These are phyloP conservation scores for Barnettozyma pratensis DNA, from an alignment of 805 yeast species.

Conservation along the genomic window DNA sequence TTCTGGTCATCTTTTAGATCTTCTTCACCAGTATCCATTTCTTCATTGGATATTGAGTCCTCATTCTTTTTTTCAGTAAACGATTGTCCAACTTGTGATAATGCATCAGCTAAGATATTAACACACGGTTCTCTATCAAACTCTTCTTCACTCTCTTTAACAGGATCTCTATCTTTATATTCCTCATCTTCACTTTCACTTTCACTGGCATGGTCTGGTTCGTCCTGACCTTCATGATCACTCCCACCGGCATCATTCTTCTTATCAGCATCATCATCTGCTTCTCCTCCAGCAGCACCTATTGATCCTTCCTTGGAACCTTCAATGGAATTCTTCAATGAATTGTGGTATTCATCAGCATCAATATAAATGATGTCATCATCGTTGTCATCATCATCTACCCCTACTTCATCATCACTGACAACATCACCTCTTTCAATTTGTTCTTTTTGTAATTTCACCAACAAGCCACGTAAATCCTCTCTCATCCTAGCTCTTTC, in stretches of 20 bases:
- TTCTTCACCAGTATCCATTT: background rate
- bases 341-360: constrained; percentile 3
- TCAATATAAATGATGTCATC: constrained; percentile 7
- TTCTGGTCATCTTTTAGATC: background rate
- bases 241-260: background rate
- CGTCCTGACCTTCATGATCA: too few relatives aligned
- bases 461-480: background rate
- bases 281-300: background rate
- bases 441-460: background rate
- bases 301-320: background rate
- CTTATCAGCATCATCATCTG: background rate
- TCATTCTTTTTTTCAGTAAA: too few relatives aligned
- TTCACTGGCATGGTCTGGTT: too few relatives aligned
- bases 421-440: constrained; percentile 3
- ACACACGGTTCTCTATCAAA: too few relatives aligned
- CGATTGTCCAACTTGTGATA: too few relatives aligned
- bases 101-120: too few relatives aligned
- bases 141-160: too few relatives aligned
- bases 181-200: too few relatives aligned
- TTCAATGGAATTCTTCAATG: background rate
- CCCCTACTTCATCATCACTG: background rate
- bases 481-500: constrained; percentile 6
- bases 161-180: too few relatives aligned
- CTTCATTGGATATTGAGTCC: too few relatives aligned
- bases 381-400: constrained; percentile 1